These are phyloP conservation scores for Penicillium fuscoglaucum DNA, from an alignment of 2,329 filamentous ascomycete genomes.

Conservation along the genomic window DNA sequence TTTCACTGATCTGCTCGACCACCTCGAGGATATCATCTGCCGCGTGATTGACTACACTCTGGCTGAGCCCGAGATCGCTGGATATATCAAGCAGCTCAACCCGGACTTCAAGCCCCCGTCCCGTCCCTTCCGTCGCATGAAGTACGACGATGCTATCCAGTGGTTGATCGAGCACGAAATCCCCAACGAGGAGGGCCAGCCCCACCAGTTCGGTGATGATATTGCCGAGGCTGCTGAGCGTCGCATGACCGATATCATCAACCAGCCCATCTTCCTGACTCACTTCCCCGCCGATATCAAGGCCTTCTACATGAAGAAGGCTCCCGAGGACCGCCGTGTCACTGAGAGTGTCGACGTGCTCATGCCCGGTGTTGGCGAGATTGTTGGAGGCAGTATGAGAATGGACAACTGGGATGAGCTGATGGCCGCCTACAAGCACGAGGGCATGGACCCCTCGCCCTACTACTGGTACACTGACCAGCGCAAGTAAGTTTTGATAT, in stretches of 20 bases:
- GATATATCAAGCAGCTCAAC: conserved; percentile 82
- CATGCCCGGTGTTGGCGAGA: conserved; percentile 95
- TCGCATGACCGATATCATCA: conserved; percentile 95
- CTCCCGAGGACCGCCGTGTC: conserved; percentile 72
- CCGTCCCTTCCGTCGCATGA: conserved; percentile 91
- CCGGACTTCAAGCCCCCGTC: conserved; percentile 79
- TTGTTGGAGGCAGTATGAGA: conserved; percentile 95
- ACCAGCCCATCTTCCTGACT: conserved; percentile 90
- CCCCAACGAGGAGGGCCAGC: conserved; percentile 85
- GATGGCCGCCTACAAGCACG: conserved; percentile 80
- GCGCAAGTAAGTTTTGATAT: conserved; percentile 68
- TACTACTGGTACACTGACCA: conserved; percentile 99
- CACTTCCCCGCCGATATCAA: conserved; percentile 98
- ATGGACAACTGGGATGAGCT: conserved; percentile 90
- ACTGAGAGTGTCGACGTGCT: conserved; percentile 87
- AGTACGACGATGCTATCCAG: conserved; percentile 87
- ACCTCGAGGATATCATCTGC: conserved; percentile 86
- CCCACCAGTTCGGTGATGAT: conserved; percentile 91
- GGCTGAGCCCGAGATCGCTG: conserved; percentile 69
- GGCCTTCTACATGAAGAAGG: conserved; percentile 98
- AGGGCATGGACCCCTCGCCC: conserved; percentile 77
- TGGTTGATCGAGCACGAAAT: conserved; percentile 93
- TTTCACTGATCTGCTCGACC: conserved; percentile 82
- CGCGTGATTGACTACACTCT: conserved; percentile 77
- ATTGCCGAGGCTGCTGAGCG: conserved; percentile 97